Conservation (phyloP, 1,139 yeast genomes). For the Lodderomyces beijingensis region DNA sequence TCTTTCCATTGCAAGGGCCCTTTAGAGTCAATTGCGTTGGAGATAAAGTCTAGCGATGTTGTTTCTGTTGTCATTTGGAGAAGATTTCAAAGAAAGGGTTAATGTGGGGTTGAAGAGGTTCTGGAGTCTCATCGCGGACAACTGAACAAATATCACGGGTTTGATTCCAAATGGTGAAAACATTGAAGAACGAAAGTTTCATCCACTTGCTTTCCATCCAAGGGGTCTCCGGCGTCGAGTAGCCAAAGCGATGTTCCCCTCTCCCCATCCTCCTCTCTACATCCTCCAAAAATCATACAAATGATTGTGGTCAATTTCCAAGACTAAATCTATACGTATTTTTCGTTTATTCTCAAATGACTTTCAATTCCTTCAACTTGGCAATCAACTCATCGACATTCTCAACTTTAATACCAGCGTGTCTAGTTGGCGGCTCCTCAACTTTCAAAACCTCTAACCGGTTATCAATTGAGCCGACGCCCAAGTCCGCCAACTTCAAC, state of each 20-base stretch:
- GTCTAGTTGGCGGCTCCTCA: constrained; percentile 80
- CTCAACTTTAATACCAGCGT: constrained; percentile 76
- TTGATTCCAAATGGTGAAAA: no score
- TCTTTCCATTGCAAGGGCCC: constrained; percentile 12
- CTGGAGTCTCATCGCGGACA: not conserved
- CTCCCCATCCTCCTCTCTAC: no score
- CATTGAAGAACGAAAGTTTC: no score
- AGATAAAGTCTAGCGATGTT: constrained; percentile 19
- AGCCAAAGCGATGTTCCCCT: no score
- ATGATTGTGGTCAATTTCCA: no score
- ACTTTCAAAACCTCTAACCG: constrained; percentile 70
- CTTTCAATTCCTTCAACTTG: constrained; percentile 71
- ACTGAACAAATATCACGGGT: no score
- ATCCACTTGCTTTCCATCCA: no score
- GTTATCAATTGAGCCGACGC: constrained; percentile 51
- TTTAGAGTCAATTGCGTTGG: constrained; percentile 16
- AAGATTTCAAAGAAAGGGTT: no score
- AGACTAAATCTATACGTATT: no score
- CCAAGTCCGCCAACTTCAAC: constrained; percentile 65
- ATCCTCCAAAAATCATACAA: no score
- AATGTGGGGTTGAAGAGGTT: not conserved
- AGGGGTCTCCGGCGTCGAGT: no score
- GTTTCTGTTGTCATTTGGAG: constrained; percentile 17
- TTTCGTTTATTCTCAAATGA: no score
- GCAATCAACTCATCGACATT: constrained; percentile 77